Conservation (phyloP, 2,329 filamentous ascomycete genomes). For the Dothideomycetes sp. region DNA sequence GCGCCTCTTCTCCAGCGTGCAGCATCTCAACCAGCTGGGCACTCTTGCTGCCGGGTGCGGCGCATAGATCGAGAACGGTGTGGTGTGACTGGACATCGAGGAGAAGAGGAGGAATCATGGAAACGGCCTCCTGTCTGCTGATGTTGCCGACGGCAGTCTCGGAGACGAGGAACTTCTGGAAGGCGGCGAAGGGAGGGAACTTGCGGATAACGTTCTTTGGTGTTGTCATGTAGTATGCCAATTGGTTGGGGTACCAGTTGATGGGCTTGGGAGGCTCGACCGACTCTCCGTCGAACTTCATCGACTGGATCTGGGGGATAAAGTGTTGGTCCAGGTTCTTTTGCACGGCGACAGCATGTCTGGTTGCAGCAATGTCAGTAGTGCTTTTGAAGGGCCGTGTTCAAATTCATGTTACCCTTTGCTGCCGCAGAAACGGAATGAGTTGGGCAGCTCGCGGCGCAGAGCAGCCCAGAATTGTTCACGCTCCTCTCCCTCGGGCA, state of each 20-base stretch:
- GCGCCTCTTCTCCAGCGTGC: constrained; percentile 81
- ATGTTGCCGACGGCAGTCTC: constrained; percentile 97
- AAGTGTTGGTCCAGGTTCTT: constrained; percentile 80
- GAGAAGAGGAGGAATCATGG: constrained; percentile 94
- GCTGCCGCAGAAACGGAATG: constrained; percentile 93
- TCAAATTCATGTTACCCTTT: constrained; percentile 56
- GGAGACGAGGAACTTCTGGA: constrained; percentile 95
- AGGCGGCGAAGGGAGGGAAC: constrained; percentile 86
- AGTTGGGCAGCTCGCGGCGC: constrained; percentile 82
- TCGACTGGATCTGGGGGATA: constrained; percentile 79
- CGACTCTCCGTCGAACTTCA: constrained; percentile 69
- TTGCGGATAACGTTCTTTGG: constrained; percentile 92
- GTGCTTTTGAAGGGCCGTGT: not conserved
- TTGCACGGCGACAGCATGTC: constrained; percentile 86
- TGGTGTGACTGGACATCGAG: constrained; percentile 88
- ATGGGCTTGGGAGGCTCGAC: constrained; percentile 78
- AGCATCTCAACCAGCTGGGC: constrained; percentile 92
- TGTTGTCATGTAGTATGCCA: constrained; percentile 97
- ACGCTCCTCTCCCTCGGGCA: constrained; percentile 65
- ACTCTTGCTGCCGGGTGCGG: constrained; percentile 93
- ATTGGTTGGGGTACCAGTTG: constrained; percentile 85
- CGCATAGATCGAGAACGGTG: constrained; percentile 90
- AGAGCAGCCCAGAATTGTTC: constrained; percentile 76
- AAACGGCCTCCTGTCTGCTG: constrained; percentile 92
- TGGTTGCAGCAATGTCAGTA: constrained; percentile 27